These are phyloP conservation scores for Selenicereus undatus DNA, from an alignment of 148 eudicot species.

Conservation along the genomic window DNA sequence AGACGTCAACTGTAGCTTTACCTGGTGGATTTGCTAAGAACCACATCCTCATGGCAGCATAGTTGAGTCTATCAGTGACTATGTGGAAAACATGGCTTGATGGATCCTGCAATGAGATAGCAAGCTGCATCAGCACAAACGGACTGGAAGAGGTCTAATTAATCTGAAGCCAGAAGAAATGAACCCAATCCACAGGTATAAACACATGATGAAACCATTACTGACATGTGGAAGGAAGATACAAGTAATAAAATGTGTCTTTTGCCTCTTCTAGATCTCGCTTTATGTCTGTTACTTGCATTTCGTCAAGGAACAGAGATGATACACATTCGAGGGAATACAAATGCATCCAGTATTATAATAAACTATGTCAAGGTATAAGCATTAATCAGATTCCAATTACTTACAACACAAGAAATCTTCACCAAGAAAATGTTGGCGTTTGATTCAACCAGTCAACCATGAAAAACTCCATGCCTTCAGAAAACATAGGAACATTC, in stretches of 20 bases:
- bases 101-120: constrained; percentile 48
- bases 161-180: not conserved
- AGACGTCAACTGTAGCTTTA: constrained; percentile 66
- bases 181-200: not conserved
- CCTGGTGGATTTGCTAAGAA: constrained; percentile 67
- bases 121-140: not conserved
- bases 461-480: not conserved
- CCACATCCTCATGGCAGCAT: constrained; percentile 98
- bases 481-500: not conserved
- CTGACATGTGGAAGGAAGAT: too few species aligned
- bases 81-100: constrained; percentile 80
- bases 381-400: not conserved
- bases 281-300: not conserved
- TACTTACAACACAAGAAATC: not conserved
- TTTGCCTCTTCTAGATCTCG: constrained; percentile 1
- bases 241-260: not conserved
- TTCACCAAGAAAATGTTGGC: not conserved
- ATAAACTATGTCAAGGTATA: not conserved
- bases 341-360: not conserved
- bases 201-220: not conserved
- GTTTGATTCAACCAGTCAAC: not conserved
- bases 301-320: not conserved
- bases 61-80: constrained; percentile 84
- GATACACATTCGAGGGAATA: not conserved
- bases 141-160: not conserved